Conservation (phyloP, 345 rosid species). For the Sisymbrium irio region DNA sequence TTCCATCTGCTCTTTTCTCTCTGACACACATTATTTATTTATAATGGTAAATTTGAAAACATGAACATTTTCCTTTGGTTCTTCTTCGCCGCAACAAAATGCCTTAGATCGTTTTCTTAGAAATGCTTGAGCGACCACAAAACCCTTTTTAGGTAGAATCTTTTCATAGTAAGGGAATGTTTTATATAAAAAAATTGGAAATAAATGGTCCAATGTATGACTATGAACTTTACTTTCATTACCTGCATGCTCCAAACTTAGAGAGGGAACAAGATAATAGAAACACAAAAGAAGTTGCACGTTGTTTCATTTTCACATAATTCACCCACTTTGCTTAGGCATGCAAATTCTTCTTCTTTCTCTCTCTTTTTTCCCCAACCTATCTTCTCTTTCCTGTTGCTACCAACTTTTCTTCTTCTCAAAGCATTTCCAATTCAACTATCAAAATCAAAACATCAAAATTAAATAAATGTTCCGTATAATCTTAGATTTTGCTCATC, state of each 20-base stretch:
- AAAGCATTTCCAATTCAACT: neutral
- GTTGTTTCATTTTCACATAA: constrained; percentile 18
- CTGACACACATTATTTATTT: neutral
- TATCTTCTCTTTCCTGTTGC: neutral
- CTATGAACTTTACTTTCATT: constrained; percentile 2
- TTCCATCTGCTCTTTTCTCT: neutral
- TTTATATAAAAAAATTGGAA: neutral
- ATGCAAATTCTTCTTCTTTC: neutral
- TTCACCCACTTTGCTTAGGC: neutral
- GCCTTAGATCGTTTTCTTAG: neutral
- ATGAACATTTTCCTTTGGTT: neutral
- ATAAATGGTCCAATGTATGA: constrained; percentile 17
- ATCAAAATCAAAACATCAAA: neutral
- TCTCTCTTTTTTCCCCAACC: neutral
- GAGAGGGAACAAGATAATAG: neutral
- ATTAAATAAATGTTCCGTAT: too few species aligned
- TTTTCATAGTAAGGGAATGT: neutral
- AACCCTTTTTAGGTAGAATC: neutral
- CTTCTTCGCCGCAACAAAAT: neutral
- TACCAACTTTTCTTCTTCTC: neutral
- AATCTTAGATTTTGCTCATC: too few species aligned
- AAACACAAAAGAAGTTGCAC: neutral
- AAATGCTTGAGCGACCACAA: neutral
- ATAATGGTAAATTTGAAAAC: neutral
- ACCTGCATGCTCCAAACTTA: constrained; percentile 15